phyloP scores from a whole-genome alignment of 2,329 filamentous ascomycete species.

The Ascosphaera apis region DNA sequence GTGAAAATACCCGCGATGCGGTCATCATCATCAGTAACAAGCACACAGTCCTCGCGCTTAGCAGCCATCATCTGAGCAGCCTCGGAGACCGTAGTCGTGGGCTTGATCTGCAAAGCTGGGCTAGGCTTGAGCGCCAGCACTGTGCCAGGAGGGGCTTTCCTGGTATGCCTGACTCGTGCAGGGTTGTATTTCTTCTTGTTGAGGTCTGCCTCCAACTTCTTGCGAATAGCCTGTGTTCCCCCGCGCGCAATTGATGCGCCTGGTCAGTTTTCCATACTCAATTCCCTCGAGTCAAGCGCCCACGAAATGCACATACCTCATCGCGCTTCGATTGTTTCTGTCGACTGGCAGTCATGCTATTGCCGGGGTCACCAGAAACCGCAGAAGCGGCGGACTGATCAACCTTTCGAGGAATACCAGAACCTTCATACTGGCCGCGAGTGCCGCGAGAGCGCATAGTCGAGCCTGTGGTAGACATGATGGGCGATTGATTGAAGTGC shows the following conservation, averaged over 20 bases:
- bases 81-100: constrained; percentile 76
- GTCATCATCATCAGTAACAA: constrained; percentile 95
- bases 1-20: constrained; percentile 97
- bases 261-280: constrained; percentile 7
- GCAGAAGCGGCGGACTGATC: constrained; percentile 20
- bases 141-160: constrained; percentile 87
- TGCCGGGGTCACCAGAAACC: constrained; percentile 28
- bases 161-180: constrained; percentile 55
- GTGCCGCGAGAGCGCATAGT: too few relatives aligned
- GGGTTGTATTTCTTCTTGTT: constrained; percentile 84
- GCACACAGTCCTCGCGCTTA: constrained; percentile 90
- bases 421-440: constrained; percentile 9
- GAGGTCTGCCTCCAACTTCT: constrained; percentile 91
- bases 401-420: constrained; percentile 37
- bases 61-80: constrained; percentile 97
- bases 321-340: constrained; percentile 95
- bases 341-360: constrained; percentile 53
- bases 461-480: too few relatives aligned
- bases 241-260: not conserved
- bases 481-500: too few relatives aligned
- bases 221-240: constrained; percentile 57
- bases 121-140: constrained; percentile 90
- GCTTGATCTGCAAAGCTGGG: constrained; percentile 92
- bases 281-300: not conserved
- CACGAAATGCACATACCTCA: constrained; percentile 43